A percentile compares a stretch with the other conserved stretches of the same genome.
phyloP scores from a whole-genome alignment of 805 yeast genomes.

The Danielozyma ontarioensis region DNA sequence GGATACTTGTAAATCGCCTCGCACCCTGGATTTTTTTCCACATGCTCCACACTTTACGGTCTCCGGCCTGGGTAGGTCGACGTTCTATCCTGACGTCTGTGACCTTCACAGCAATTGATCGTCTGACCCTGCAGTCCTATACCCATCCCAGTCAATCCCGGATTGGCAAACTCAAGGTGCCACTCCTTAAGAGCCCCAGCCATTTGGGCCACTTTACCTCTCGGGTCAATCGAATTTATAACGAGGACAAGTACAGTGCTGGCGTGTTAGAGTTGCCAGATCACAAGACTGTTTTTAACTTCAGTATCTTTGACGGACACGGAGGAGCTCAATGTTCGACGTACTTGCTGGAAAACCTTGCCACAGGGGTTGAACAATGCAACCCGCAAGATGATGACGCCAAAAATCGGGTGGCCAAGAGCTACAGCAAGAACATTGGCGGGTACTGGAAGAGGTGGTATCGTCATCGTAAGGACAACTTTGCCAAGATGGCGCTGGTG shows the following conservation, averaged over 20 bases:
- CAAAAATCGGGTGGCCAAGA: constrained; percentile 40
- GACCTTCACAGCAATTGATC: constrained; percentile 24
- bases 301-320: constrained; percentile 89
- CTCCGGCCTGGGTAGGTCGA: neutral
- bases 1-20: too few species aligned
- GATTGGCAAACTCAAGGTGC: constrained; percentile 41
- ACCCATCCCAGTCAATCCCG: constrained; percentile 4
- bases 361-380: constrained; percentile 47
- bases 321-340: constrained; percentile 78
- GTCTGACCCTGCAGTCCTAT: constrained; percentile 2
- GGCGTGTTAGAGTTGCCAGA: constrained; percentile 42
- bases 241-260: constrained; percentile 79
- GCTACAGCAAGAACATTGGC: constrained; percentile 59
- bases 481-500: constrained; percentile 19
- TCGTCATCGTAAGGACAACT: constrained; percentile 36
- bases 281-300: constrained; percentile 44
- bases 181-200: constrained; percentile 59
- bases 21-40: too few species aligned
- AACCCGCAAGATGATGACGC: constrained; percentile 14
- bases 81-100: constrained; percentile 16
- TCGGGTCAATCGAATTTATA: constrained; percentile 68
- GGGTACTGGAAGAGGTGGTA: constrained; percentile 85
- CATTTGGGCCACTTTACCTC: constrained; percentile 76
- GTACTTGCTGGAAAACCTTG: constrained; percentile 50
- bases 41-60: neutral